Evolutionary conservation across 352 stramenopile species (phyloP), one percentile per base, ranked within the genome.

Genomic region (Phytopythium mirpurense): DNA sequence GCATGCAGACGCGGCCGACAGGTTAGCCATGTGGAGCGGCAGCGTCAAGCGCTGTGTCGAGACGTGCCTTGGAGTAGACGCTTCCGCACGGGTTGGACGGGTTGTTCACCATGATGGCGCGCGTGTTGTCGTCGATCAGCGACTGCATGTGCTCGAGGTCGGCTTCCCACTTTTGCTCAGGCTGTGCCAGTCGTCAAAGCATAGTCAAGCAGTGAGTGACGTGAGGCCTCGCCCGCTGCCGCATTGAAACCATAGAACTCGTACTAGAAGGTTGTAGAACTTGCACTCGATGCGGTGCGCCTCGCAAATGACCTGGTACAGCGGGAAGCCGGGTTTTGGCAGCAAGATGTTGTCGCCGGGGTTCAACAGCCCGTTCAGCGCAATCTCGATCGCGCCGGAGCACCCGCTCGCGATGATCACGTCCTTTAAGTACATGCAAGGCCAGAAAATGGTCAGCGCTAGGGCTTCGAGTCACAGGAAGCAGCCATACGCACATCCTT

Each of bases 41-140:
- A 36, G 7, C n/a, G n/a, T n/a, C n/a, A n/a, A n/a, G n/a, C n/a
- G n/a, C n/a, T n/a, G n/a, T 98, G 19, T 24, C 14, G 11, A 19
- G 16, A 12, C 21, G 52, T 16, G 77, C 67, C 72, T 97, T 87
- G 10, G 85, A 95, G 64, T 96, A 98, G 26, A 98, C 93, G 31
- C 84, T 95, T 26, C 96, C 95, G 40, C 94, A 98, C 8, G 95
- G 91, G 74, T 98, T 99, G 23, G 67, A 90, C 68, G 59, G 96
- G 72, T 99, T 99, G 68, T 97, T 98, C 21, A 99, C 65, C 10
- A 99, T 54, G 45, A 99, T 98, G 12, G 88, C 74, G 54, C 83
- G 88, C n/a, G 86, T 96, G 46, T 83, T 83, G 23, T 76, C 71
- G 51, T 94, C 74, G 27, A 98, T 70, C 8, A 95, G 66, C 5